Evolutionary conservation across 495 filamentous ascomycete species (phyloP).

Genomic region (Cercophora scortea): DNA sequence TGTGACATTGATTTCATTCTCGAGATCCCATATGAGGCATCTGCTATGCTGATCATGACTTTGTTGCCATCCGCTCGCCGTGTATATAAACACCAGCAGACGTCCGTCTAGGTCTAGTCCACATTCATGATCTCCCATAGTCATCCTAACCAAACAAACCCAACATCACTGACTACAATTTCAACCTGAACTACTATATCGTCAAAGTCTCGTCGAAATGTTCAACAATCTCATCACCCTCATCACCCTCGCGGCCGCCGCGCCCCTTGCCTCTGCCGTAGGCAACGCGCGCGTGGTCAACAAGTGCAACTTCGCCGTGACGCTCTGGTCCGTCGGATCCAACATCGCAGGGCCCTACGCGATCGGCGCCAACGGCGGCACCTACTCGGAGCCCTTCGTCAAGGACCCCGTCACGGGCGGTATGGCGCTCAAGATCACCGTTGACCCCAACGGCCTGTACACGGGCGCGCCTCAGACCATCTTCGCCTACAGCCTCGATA

Average conservation of each 20-base stretch:
- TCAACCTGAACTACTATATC: too few relatives aligned
- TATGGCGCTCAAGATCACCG: slow-evolving; percentile 49
- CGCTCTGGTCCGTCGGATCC: slow-evolving; percentile 50
- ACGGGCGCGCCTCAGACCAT: slow-evolving; percentile 44
- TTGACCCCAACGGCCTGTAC: slow-evolving; percentile 41
- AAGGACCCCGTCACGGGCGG: slow-evolving; percentile 46
- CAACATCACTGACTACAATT: too few relatives aligned
- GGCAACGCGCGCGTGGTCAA: slow-evolving; percentile 47
- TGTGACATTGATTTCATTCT: too few relatives aligned
- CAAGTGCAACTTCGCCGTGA: slow-evolving; percentile 38
- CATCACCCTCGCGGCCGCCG: slow-evolving; percentile 13
- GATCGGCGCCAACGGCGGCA: slow-evolving; percentile 26
- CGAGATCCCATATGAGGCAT: too few relatives aligned
- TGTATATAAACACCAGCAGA: too few relatives aligned
- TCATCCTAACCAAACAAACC: too few relatives aligned
- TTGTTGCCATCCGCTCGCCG: too few relatives aligned
- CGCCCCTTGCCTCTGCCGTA: slow-evolving; percentile 27
- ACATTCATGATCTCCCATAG: too few relatives aligned
- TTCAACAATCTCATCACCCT: slow-evolving; percentile 10
- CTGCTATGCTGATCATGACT: too few relatives aligned
- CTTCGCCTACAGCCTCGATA: slow-evolving; percentile 48
- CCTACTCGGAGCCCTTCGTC: slow-evolving; percentile 35
- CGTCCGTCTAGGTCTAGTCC: too few relatives aligned
- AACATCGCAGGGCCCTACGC: slow-evolving; percentile 33
- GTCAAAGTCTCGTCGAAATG: slow-evolving; percentile 3